These are phyloP conservation scores for Staphylotrichum longicolle DNA, from an alignment of 495 filamentous ascomycete genomes.

Conservation along the genomic window DNA sequence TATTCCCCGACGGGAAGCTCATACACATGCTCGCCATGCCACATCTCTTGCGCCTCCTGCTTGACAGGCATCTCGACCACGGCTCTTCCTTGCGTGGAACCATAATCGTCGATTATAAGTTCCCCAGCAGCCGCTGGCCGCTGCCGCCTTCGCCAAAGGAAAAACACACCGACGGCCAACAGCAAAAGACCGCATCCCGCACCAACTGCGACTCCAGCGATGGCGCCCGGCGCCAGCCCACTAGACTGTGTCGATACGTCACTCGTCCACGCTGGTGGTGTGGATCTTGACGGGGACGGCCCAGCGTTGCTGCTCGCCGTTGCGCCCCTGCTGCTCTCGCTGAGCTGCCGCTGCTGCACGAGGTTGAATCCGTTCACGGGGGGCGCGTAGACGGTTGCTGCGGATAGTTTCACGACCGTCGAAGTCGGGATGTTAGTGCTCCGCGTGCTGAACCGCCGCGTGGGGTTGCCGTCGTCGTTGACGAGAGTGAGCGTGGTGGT, in stretches of 20 bases:
- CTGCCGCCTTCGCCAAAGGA: background rate
- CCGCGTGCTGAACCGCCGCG: background rate
- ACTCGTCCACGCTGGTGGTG: background rate
- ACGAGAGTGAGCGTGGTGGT: no score
- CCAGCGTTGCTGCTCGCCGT: background rate
- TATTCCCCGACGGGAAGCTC: background rate
- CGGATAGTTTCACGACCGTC: background rate
- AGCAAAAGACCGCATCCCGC: background rate
- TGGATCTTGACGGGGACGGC: no score
- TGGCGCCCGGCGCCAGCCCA: background rate
- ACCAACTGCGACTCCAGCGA: background rate
- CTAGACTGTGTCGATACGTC: background rate
- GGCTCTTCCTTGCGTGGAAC: background rate
- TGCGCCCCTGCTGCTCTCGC: background rate
- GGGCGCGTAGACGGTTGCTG: constrained; percentile 5
- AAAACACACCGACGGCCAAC: background rate
- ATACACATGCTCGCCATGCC: no score
- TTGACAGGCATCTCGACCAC: background rate
- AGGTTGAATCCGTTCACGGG: constrained; percentile 4
- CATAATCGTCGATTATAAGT: background rate
- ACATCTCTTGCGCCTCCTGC: background rate
- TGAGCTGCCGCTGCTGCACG: background rate
- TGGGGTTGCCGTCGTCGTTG: background rate
- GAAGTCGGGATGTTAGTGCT: background rate
- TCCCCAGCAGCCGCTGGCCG: no score